Evolutionary conservation across 2,329 filamentous ascomycete species (phyloP).

Genomic region (Penicillium oxalicum): DNA sequence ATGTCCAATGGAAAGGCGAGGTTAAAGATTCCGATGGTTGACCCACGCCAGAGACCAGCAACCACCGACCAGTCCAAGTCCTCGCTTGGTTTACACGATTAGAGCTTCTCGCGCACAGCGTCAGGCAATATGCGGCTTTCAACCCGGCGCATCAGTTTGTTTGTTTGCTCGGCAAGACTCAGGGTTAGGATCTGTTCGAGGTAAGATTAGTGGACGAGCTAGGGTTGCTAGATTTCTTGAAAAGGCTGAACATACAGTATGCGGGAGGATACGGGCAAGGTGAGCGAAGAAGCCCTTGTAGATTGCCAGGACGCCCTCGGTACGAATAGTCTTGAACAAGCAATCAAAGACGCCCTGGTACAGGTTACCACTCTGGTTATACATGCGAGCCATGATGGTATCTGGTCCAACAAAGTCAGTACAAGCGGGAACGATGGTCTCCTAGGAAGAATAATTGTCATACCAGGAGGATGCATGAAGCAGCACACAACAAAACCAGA

Average conservation of each 20-base stretch:
- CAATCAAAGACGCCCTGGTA: constrained; percentile 93
- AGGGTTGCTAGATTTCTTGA: background rate
- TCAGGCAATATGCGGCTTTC: constrained; percentile 56
- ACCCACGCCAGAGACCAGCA: too few relatives aligned
- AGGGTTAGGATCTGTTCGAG: constrained; percentile 69
- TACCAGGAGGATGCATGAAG: constrained; percentile 94
- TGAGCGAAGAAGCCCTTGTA: constrained; percentile 98
- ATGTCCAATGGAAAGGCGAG: background rate
- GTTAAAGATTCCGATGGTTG: background rate
- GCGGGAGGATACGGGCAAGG: constrained; percentile 85
- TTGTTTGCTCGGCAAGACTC: constrained; percentile 92
- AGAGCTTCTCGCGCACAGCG: constrained; percentile 44
- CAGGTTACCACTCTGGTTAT: constrained; percentile 98
- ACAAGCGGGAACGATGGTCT: background rate
- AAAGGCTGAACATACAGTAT: constrained; percentile 56
- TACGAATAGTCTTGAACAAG: constrained; percentile 80
- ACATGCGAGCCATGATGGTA: constrained; percentile 97
- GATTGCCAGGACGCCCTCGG: constrained; percentile 83
- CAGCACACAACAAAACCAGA: constrained; percentile 96
- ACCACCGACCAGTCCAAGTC: background rate
- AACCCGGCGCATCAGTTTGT: constrained; percentile 77
- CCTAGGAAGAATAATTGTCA: constrained; percentile 22
- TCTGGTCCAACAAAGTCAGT: constrained; percentile 46
- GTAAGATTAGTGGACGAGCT: constrained; percentile 16
- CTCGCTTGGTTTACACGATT: constrained; percentile 9